Percentiles rank a stretch among this genome's conserved stretches.
These are phyloP conservation scores for Nemania sp. DNA, from an alignment of 2,329 filamentous ascomycete genomes.

Conservation along the genomic window DNA sequence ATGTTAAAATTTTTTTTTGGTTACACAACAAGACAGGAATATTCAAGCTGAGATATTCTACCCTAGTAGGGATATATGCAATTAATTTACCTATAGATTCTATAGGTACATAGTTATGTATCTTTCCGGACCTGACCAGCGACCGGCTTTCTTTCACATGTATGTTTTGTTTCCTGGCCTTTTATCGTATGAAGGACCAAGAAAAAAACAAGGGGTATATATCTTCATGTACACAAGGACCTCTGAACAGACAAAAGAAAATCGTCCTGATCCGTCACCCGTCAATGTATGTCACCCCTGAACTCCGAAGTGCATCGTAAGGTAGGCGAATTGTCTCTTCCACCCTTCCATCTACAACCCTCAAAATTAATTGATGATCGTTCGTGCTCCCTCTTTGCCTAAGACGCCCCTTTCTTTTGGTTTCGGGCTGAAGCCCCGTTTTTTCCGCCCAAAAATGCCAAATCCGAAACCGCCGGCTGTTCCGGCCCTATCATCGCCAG, in stretches of 20 bases:
- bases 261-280: conserved; percentile 18
- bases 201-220: conserved; percentile 28
- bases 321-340: conserved; percentile 19
- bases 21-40: not conserved
- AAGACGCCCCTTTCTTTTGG: conserved; percentile 91
- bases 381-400: conserved; percentile 90
- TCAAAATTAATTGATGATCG: conserved; percentile 67
- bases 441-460: conserved; percentile 87
- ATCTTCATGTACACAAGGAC: conserved; percentile 27
- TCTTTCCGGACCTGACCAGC: conserved; percentile 11
- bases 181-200: conserved; percentile 12
- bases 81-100: not conserved
- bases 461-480: conserved; percentile 75
- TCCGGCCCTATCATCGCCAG: conserved; percentile 56
- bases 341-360: conserved; percentile 4
- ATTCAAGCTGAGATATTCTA: not conserved
- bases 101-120: conserved; percentile 9
- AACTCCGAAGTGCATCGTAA: conserved; percentile 31
- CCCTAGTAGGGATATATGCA: conserved; percentile 2
- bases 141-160: conserved; percentile 18
- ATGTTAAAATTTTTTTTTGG: no score
- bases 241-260: conserved; percentile 19
- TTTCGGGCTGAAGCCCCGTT: conserved; percentile 90
- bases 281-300: conserved; percentile 28
- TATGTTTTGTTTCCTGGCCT: conserved; percentile 20